Base-by-base conservation (phyloP, 306 rosid genomes). In the Dryas drummondii region DNA sequence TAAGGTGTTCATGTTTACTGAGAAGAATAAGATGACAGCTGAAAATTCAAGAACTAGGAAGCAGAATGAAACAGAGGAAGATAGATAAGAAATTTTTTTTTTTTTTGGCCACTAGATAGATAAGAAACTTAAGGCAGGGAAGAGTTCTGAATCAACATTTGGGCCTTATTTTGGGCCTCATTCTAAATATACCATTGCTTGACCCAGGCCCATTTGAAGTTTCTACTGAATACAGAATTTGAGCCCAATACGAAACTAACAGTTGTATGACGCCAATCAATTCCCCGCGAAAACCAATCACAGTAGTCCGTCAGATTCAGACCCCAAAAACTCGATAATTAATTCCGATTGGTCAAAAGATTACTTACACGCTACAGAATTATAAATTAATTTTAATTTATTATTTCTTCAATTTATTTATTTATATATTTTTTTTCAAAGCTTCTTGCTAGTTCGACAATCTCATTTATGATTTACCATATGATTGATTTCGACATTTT, bases 1-100 rank as follows among this genome's bases (percentile, higher is more conserved):
- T 26, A 88, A 68, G 19, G 84, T 77, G 87, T 85, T 87, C 97
- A 92, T 89, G 41, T 8, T 72, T 55, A 11, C 37, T 32, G 37
- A 32, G 37, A 32, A 32, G 37, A 32, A 32, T 66, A 16, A 66
- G 55, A 54, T 49, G 72, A 4, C 59, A 63, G 12, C 22, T 22
- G 73, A 78, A 58, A 75, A 27, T 76, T 17, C 45, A 56, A 0
- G 22, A 40, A 58, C 41, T 52, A n/a, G 27, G 6, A 15, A 50
- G 2, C 6, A 40, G 73, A 70, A 64, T 32, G 48, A 64, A 37
- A 50, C 50, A 66, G 48, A 51, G 66, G 16, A 26, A 60, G 84
- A 80, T n/a, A n/a, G n/a, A n/a, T n/a, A n/a, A n/a, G n/a, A n/a
- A n/a, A n/a, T n/a, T n/a, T n/a, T n/a, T n/a, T n/a, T n/a, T n/a